Percentiles rank a stretch among this genome's conserved stretches.
Evolutionary conservation across 1,284 basidiomycete species (phyloP).

Genomic region (Heterobasidion annosum): DNA sequence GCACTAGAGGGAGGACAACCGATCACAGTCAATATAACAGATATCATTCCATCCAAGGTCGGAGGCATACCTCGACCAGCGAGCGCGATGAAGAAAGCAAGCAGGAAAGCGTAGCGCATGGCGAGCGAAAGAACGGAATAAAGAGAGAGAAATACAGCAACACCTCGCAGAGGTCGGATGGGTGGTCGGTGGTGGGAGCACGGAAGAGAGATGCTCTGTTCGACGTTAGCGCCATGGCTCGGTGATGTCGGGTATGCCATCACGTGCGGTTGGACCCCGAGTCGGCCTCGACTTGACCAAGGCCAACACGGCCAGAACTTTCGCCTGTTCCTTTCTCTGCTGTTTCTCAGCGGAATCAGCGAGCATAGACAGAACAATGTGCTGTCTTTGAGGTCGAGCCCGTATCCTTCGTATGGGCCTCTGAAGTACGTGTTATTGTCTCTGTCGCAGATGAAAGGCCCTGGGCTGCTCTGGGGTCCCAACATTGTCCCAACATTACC

Average conservation of each 20-base stretch:
- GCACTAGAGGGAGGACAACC: conserved; percentile 18
- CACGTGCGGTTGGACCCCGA: not conserved
- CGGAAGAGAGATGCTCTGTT: not conserved
- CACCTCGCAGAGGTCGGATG: conserved; percentile 1
- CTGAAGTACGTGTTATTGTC: no score
- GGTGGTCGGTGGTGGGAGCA: not conserved
- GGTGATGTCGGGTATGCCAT: not conserved
- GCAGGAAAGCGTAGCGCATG: conserved; percentile 21
- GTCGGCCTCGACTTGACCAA: not conserved
- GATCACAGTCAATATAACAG: not conserved
- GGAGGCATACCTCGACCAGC: conserved; percentile 41
- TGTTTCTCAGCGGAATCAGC: not conserved
- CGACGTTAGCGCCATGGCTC: not conserved
- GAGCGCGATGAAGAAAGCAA: conserved; percentile 27
- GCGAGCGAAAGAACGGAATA: conserved; percentile 2
- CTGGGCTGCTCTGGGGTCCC: no score
- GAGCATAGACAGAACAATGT: not conserved
- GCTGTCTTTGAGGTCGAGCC: not conserved
- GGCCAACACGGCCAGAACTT: no score
- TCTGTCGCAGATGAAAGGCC: no score
- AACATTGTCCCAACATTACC: no score
- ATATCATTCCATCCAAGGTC: not conserved
- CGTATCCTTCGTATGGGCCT: no score
- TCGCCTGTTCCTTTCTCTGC: not conserved
- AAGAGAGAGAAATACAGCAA: not conserved